Percentiles rank a stretch among this genome's conserved stretches.
Conservation (phyloP, 306 rosid genomes). For the Corylus heterophylla region DNA sequence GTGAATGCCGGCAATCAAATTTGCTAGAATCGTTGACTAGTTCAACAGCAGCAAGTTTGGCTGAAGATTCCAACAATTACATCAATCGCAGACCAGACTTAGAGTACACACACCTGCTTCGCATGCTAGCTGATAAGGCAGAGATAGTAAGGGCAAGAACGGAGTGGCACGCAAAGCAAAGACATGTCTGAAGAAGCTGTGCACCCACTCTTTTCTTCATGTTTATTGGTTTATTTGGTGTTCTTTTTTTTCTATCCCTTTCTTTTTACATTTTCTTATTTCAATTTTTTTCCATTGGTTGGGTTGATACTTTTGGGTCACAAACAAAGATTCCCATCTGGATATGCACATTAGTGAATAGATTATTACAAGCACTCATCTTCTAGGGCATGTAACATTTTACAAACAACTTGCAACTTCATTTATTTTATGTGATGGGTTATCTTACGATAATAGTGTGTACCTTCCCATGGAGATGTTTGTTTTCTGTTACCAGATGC, state of each 20-base stretch:
- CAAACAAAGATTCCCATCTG: neutral
- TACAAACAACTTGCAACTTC: neutral
- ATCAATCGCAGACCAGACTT: constrained; percentile 42
- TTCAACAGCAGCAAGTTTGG: constrained; percentile 42
- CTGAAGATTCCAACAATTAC: constrained; percentile 37
- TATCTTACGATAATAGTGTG: too few species aligned
- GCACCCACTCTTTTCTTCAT: neutral
- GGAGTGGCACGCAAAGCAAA: constrained; percentile 54
- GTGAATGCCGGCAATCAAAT: constrained; percentile 79
- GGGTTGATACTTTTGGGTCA: neutral
- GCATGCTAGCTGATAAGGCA: constrained; percentile 57
- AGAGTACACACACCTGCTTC: constrained; percentile 77
- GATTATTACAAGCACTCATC: neutral
- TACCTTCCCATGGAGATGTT: too few species aligned
- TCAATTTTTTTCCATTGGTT: neutral
- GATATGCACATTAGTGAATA: neutral
- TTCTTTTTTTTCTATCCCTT: neutral
- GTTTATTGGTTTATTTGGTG: neutral
- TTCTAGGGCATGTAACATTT: neutral
- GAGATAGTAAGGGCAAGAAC: constrained; percentile 87
- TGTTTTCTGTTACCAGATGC: too few species aligned
- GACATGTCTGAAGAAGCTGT: neutral
- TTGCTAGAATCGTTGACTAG: constrained; percentile 75
- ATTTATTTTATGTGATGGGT: too few species aligned
- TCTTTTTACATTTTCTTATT: neutral